phyloP scores from a whole-genome alignment of 2,329 filamentous ascomycete species.

The Sphaerulina musiva region DNA sequence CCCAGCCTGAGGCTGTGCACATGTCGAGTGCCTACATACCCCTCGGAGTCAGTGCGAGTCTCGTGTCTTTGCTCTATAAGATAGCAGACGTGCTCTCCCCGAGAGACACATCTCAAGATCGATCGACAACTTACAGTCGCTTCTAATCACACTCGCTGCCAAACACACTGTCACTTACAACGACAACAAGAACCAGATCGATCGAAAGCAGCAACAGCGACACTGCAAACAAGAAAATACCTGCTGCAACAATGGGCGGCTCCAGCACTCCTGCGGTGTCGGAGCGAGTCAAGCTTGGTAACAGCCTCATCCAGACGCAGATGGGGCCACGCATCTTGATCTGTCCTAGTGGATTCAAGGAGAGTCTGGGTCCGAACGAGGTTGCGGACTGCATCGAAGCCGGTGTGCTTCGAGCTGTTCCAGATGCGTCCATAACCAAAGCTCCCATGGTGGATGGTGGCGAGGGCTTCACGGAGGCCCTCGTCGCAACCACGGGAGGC shows the following conservation, averaged over 20 bases:
- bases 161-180: conserved; percentile 10
- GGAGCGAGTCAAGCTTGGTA: conserved; percentile 11
- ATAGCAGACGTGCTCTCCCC: not conserved
- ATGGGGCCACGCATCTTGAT: conserved; percentile 40
- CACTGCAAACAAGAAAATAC: not conserved
- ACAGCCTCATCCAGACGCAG: conserved; percentile 20
- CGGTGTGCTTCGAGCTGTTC: conserved; percentile 43
- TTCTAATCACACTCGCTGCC: conserved; percentile 4
- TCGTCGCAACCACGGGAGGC: conserved; percentile 43
- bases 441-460: conserved; percentile 50
- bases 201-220: not conserved
- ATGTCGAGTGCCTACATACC: not conserved
- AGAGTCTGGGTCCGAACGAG: conserved; percentile 45
- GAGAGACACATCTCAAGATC: conserved; percentile 1
- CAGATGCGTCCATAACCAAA: conserved; percentile 42
- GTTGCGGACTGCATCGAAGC: conserved; percentile 48
- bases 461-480: conserved; percentile 46
- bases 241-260: conserved; percentile 8
- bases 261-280: conserved; percentile 10
- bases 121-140: conserved; percentile 6
- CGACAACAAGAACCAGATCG: not conserved
- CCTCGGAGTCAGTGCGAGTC: not conserved
- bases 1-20: conserved; percentile 10
- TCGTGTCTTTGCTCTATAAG: not conserved
- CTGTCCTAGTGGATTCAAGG: conserved; percentile 51